Base-by-base conservation (phyloP, 2,329 filamentous ascomycete genomes). In the Exserohilum rostratum region DNA sequence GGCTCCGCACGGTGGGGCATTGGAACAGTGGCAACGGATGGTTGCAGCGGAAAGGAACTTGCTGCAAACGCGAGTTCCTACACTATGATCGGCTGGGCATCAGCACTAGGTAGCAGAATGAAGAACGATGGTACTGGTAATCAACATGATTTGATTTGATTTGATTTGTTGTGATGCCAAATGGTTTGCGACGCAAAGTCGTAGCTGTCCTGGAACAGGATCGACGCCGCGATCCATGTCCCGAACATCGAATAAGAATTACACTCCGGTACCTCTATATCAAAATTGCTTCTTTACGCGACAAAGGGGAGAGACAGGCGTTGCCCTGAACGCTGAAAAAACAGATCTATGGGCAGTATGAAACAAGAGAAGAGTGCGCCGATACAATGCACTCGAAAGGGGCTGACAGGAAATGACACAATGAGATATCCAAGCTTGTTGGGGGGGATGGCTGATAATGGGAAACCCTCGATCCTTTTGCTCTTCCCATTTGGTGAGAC, bases 381-480 rank as follows among this genome's bases (percentile, higher is more conserved):
- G 25, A 46, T 11, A 25, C 31, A 25, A 49, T 51, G 52, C 52
- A 46, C 43, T 18, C 20, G 9, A 38, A 34, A 31, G 17, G 42
- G 46, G 54, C 33, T 18, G 42, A 42, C 22, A 30, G 27, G 40
- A 45, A 55, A 42, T 34, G 40, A 48, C 40, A 10, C 38, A 52
- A 50, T 11, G 37, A 56, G 20, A 52, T 43, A 20, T 38, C 48
- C 29, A 52, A 39, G 44, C 20, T 17, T 30, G 29, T 39, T 22
- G 33, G 12, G 47, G 13, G 22, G 37, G 31, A 48, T 40, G 31
- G 45, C 18, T 22, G 37, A 31, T 15, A 18, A 37, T 35, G 34
- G 18, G 34, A 49, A 48, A 48, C 25, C 25, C 39, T 44, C 52
- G 27, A 33, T 37, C 42, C 42, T 53, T 57, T 42, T 50, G 30